Evolutionary conservation across 192 early-diverging fungal species (phyloP).

Genomic region (Kickxella alabastrina): DNA sequence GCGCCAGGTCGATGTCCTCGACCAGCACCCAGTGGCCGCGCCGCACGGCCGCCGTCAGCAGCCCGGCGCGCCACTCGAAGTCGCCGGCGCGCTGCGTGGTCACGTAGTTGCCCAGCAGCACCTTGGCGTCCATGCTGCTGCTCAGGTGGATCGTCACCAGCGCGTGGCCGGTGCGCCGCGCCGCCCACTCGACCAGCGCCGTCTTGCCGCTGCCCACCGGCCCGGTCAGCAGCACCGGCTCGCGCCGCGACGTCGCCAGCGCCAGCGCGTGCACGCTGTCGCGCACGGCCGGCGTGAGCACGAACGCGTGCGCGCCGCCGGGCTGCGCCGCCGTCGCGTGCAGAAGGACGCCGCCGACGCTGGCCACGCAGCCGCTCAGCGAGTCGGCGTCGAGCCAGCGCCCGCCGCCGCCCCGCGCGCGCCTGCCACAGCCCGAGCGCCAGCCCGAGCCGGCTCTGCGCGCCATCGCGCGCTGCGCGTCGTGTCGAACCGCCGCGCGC

Average conservation of each 20-base stretch:
- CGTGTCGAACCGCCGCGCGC: conserved; percentile 16
- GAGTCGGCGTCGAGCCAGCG: conserved; percentile 16
- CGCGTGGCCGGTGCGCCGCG: conserved; percentile 69
- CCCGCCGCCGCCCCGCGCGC: not conserved
- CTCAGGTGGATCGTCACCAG: conserved; percentile 93
- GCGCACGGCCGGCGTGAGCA: conserved; percentile 73
- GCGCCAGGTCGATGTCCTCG: conserved; percentile 95
- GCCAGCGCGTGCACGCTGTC: conserved; percentile 75
- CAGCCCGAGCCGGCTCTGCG: conserved; percentile 6
- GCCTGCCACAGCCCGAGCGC: conserved; percentile 10
- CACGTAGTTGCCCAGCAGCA: conserved; percentile 92
- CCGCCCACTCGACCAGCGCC: conserved; percentile 82
- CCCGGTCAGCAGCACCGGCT: conserved; percentile 86
- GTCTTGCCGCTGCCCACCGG: conserved; percentile 87
- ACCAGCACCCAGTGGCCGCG: conserved; percentile 94
- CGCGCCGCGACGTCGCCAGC: conserved; percentile 80
- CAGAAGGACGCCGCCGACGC: conserved; percentile 44
- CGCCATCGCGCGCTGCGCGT: conserved; percentile 7
- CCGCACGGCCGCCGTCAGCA: conserved; percentile 84
- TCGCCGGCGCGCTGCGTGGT: conserved; percentile 84
- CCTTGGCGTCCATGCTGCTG: conserved; percentile 94
- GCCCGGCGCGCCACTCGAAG: conserved; percentile 94
- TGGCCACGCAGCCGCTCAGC: conserved; percentile 34
- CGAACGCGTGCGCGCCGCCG: conserved; percentile 44
- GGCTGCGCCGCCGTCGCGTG: conserved; percentile 12